Evolutionary conservation across 2,329 filamentous ascomycete species (phyloP), one percentile per base, ranked within the genome.

Genomic region (Pseudopyricularia javanii): DNA sequence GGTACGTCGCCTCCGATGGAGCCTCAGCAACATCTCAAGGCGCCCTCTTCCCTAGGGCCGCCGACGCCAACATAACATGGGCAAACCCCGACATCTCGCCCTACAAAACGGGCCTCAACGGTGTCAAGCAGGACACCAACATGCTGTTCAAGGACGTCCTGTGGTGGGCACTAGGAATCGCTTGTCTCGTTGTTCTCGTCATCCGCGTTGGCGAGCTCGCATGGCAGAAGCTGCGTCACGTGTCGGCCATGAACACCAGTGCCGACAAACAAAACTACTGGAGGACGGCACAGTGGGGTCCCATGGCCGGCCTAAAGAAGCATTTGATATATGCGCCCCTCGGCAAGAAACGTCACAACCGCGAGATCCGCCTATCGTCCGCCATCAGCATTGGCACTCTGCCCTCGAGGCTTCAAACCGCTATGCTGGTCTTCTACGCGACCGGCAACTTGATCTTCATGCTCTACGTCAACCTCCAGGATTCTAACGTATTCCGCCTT

Each of bases 291-390:
- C 76, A 80, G 61, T 80, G 72, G 72, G 70, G 68, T 54, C 80
- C 77, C 76, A 79, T 81, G 73, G 80, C 81, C 12, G 68, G 68
- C 55, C 59, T 85, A 59, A 85, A 85, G 70, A 80, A 76, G 63
- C 68, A 83, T 57, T 60, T 86, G 54, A 70, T 78, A 48, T 81
- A 85, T 59, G 81, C 83, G 1, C 83, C 83, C 3, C 66, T 86
- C 24, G 76, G 76, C 67, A 76, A 69, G 14, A 85, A 84, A 62
- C 76, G 82, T 48, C 83, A 86, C 66, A 85, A 85, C 62, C 65
- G 71, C 49, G 73, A 75, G 59, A 66, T 76, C 47, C 62, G 62
- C 22, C 60, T 75, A 32, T 73, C 70, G 4, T 63, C 67, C 24
- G 71, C 68, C 33, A 53, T 72, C 62, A 66, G 72, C 65, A 70